Base-by-base conservation (phyloP, 768 basidiomycete genomes). In the Suillus hirtellus region DNA sequence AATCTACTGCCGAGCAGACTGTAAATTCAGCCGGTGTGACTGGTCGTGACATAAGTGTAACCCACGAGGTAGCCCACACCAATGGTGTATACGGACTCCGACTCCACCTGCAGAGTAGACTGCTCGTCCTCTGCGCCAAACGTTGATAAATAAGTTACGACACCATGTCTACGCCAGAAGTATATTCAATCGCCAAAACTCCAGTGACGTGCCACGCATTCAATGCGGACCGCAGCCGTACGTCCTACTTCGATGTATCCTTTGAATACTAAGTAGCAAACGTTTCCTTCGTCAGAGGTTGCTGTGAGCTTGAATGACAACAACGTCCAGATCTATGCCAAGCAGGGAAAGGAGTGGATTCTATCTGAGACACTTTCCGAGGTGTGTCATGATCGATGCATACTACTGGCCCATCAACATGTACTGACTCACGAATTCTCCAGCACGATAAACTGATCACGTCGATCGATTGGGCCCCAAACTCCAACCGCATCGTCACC, bases 401-500 rank as follows among this genome's bases (percentile, higher is more conserved):
- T n/a, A 35, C 11, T 11, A 47, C 47, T 43, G 40, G 52, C 46
- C 54, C 46, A 56, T 21, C 4, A 24, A 14, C 35, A 21, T 56
- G 24, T 0, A 27, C 62, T 59, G 58, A 65, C 53, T 31, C 42
- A 47, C 54, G 59, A 34, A 52, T n/a, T 10, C 19, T 43, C 37
- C 73, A 99, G 95, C 97, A 99, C 79, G 97, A 99, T 81, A 99
- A 99, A 78, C 79, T 89, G 63, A 91, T 99, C 78, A 99, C 96
- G 2, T 95, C 95, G 62, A 97, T 99, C 75, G 96, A 98, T 75
- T 99, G 97, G 97, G 97, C 96, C 14, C 95, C 96, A 19, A 86
- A 86, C 68, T 95, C 97, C 54, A 98, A 99, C 78, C 90, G 93
- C 52, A 96, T 99, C 78, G 96, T 99, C 31, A 99, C 97, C 14